A percentile compares a stretch with the other conserved stretches of the same genome.
Evolutionary conservation across 2,329 filamentous ascomycete genomes (phyloP).

Genomic region (Colletotrichum tropicale): DNA sequence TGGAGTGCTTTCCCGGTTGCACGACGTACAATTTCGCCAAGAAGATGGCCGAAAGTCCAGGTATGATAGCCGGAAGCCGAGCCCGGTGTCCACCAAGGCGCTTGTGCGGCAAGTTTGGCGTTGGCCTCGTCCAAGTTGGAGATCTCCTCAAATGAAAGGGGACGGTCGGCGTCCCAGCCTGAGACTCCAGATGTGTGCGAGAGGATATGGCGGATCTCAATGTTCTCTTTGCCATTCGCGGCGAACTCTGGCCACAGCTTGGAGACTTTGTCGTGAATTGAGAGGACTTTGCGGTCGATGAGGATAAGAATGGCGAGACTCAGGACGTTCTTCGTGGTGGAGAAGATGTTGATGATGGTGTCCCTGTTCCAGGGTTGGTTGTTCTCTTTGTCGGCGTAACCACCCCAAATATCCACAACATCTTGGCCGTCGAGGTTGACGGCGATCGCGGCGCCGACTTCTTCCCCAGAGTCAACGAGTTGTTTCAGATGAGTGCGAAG

Average conservation of each 20-base stretch:
- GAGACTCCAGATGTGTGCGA: conserved; percentile 42
- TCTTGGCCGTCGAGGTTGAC: conserved; percentile 42
- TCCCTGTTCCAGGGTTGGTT: conserved; percentile 38
- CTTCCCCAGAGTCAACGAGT: conserved; percentile 37
- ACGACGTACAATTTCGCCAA: conserved; percentile 46
- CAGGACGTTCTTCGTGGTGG: conserved; percentile 40
- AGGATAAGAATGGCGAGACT: conserved; percentile 41
- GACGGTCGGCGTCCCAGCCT: conserved; percentile 31
- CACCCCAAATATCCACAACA: conserved; percentile 51
- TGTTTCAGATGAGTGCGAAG: conserved; percentile 37
- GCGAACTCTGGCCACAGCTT: conserved; percentile 52
- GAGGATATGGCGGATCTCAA: conserved; percentile 43
- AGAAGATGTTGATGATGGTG: conserved; percentile 44
- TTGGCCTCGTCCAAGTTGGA: conserved; percentile 33
- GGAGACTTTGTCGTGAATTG: conserved; percentile 38
- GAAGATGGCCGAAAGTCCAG: conserved; percentile 40
- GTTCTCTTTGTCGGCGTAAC: conserved; percentile 32
- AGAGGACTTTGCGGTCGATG: conserved; percentile 40
- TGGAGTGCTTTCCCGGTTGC: conserved; percentile 42
- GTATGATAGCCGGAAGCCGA: conserved; percentile 46
- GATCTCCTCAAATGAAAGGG: conserved; percentile 34
- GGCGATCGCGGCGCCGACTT: conserved; percentile 47
- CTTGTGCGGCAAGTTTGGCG: conserved; percentile 39
- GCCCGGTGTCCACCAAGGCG: conserved; percentile 49
- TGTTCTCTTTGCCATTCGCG: conserved; percentile 41